These are phyloP conservation scores for Daldinia caldariorum DNA, from an alignment of 495 filamentous ascomycete species.

Conservation along the genomic window DNA sequence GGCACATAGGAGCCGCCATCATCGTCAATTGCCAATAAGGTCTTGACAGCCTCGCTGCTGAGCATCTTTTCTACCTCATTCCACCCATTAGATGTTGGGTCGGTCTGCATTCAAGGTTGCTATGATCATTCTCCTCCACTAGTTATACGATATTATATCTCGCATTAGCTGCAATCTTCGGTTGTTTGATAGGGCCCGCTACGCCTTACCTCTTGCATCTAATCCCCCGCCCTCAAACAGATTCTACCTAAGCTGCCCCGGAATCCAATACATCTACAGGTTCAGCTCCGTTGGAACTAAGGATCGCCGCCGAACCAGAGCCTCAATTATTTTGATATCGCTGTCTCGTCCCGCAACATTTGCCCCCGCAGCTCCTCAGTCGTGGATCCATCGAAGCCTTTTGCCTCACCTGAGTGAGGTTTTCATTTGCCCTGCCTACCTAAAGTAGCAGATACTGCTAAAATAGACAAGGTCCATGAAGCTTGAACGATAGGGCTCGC, in stretches of 20 bases:
- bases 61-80: constrained; percentile 28
- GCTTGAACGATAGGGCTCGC: constrained; percentile 28
- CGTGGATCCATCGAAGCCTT: constrained; percentile 5
- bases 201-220: constrained; percentile 32
- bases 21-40: constrained; percentile 39
- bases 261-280: constrained; percentile 12
- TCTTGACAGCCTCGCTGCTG: constrained; percentile 38
- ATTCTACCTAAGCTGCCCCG: constrained; percentile 14
- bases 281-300: constrained; percentile 22
- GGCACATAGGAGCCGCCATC: constrained; percentile 35
- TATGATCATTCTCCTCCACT: constrained; percentile 30
- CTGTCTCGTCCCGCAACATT: constrained; percentile 13
- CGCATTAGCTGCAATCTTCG: constrained; percentile 29
- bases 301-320: constrained; percentile 23
- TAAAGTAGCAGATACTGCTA: constrained; percentile 23
- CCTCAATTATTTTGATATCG: constrained; percentile 34
- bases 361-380: constrained; percentile 25
- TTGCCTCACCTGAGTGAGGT: constrained; percentile 14
- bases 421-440: constrained; percentile 7
- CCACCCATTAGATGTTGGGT: constrained; percentile 37
- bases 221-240: constrained; percentile 24
- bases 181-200: constrained; percentile 21
- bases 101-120: constrained; percentile 32
- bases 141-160: constrained; percentile 27
- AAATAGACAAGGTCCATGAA: constrained; percentile 34